These are phyloP conservation scores for Thalassiosira sp. DNA, from an alignment of 352 stramenopile genomes.

Conservation along the genomic window DNA sequence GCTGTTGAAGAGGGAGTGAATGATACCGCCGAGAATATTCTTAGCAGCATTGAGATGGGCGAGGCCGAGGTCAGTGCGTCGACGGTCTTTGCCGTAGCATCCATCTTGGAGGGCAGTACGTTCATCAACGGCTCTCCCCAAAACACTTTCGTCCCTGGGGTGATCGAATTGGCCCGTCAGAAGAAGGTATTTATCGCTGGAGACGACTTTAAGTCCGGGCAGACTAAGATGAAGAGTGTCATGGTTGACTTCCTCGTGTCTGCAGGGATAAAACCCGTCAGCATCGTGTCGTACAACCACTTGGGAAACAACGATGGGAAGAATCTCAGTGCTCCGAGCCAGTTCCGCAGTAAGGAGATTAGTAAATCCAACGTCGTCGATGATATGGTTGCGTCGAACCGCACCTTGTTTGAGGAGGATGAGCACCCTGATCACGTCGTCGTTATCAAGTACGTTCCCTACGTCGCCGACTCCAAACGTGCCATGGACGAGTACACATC, in stretches of 20 bases:
- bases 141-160: constrained; percentile 99
- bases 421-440: constrained; percentile 99
- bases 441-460: constrained; percentile 99
- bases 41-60: constrained; percentile 93
- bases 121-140: constrained; percentile 99
- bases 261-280: constrained; percentile 98
- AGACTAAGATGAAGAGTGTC: constrained; percentile 99
- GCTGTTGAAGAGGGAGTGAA: constrained; percentile 97
- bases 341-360: constrained; percentile 99
- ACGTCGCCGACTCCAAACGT: constrained; percentile 98
- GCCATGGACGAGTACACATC: constrained; percentile 99
- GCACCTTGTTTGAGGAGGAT: constrained; percentile 96
- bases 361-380: constrained; percentile 99
- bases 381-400: constrained; percentile 97
- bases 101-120: constrained; percentile 96
- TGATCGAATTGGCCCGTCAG: constrained; percentile 87
- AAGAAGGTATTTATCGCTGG: constrained; percentile 96
- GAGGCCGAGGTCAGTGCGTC: constrained; percentile 93
- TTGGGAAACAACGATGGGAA: constrained; percentile 99
- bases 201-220: constrained; percentile 99
- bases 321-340: constrained; percentile 97
- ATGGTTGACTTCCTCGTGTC: constrained; percentile 99
- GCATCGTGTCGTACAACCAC: constrained; percentile 99
- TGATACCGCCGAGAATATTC: constrained; percentile 96
- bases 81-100: constrained; percentile 97